These are phyloP conservation scores for Exophiala sideris DNA, from an alignment of 2,329 filamentous ascomycete genomes.

Conservation along the genomic window DNA sequence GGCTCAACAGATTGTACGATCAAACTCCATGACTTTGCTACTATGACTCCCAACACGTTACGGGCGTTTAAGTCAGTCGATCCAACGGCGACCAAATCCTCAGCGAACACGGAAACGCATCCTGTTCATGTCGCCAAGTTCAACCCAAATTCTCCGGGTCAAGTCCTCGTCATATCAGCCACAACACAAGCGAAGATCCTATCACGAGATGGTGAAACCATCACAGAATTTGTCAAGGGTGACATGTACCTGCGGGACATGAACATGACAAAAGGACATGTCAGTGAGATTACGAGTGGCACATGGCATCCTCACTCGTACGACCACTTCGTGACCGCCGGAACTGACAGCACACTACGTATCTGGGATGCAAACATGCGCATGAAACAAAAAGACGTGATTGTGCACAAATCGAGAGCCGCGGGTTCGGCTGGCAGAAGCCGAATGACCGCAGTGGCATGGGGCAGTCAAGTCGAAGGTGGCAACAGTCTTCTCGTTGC, in stretches of 20 bases:
- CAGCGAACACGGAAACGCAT: constrained; percentile 74
- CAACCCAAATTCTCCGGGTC: constrained; percentile 73
- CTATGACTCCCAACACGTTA: constrained; percentile 91
- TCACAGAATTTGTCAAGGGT: constrained; percentile 90
- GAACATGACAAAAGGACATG: constrained; percentile 95
- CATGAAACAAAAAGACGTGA: constrained; percentile 83
- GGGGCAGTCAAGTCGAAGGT: constrained; percentile 75
- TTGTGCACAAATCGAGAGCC: constrained; percentile 93
- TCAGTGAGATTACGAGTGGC: constrained; percentile 84
- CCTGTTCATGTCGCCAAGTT: constrained; percentile 83
- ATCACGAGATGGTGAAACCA: constrained; percentile 78
- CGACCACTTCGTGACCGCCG: constrained; percentile 83
- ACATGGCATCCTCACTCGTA: constrained; percentile 87
- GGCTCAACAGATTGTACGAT: constrained; percentile 86
- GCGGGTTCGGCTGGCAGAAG: constrained; percentile 84
- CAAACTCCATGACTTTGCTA: constrained; percentile 91
- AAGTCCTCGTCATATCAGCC: constrained; percentile 82
- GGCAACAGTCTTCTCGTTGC: constrained; percentile 74
- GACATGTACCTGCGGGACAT: constrained; percentile 98
- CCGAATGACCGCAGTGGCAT: constrained; percentile 88
- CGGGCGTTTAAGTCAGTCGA: constrained; percentile 92
- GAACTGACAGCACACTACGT: constrained; percentile 88
- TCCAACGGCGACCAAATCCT: constrained; percentile 71
- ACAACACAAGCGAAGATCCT: constrained; percentile 88
- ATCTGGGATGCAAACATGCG: constrained; percentile 97